Evolutionary conservation across 1,284 basidiomycete genomes (phyloP), one percentile per base, ranked within the genome.

Genomic region (Calocybe gambosa): DNA sequence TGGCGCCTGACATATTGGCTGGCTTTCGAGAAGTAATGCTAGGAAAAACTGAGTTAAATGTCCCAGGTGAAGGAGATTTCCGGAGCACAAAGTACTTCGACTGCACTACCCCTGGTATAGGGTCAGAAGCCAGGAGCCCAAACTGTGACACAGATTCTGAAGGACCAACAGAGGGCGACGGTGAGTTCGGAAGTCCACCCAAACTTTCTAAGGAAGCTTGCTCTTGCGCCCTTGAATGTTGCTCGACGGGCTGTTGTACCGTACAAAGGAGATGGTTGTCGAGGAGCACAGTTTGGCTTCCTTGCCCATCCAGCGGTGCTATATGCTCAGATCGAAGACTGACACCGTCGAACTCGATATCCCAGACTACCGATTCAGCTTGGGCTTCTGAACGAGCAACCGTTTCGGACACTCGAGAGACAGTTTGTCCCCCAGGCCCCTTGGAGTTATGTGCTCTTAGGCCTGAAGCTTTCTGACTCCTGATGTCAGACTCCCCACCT

Each of bases 361-460:
- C 80, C 85, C 84, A 87, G 18, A 78, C 55, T 18, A 77, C 66
- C 12, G 85, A 87, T 46, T 62, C 64, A 7, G 59, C 56, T 35
- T 13, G 31, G n/a, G n/a, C 2, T 29, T 29, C 28, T 13, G 13
- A 29, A 13, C 28, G 10, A 10, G 28, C 8, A 15, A 16, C 29
- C 3, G 29, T 12, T 8, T 13, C 29, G 13, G 29, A 31, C 13
- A 8, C 7, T 4, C 3, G n/a, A 34, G 13, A 16, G 8, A 8
- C 13, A 8, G n/a, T n/a, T 2, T n/a, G 13, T 34, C 15, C 31
- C 4, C 31, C 3, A 8, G n/a, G 8, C 3, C 4, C 8, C 13
- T 34, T 34, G 13, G 15, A 16, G 8, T 34, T 16, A 13, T n/a
- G 15, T 13, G 3, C n/a, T 15, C n/a, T 34, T 16, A 34, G 3